Conservation (phyloP, 495 filamentous ascomycete genomes). For the Hypomontagnella submonticulosa region DNA sequence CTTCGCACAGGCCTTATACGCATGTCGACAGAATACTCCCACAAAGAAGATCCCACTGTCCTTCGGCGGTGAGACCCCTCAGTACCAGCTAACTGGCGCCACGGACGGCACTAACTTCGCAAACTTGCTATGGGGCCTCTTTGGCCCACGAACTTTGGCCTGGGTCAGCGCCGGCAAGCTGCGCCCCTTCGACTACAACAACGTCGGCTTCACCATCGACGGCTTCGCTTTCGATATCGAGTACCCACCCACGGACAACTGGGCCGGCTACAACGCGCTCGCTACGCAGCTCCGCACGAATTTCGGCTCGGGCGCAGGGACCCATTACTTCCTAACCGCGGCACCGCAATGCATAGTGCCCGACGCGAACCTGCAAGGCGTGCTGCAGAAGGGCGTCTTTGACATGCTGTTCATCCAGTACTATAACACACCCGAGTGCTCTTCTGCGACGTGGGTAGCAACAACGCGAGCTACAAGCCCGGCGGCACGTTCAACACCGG, state of each 20-base stretch:
- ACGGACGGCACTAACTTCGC: conserved; percentile 68
- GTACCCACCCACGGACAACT: conserved; percentile 48
- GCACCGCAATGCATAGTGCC: conserved; percentile 70
- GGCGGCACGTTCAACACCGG: conserved; percentile 33
- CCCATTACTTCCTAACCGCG: conserved; percentile 51
- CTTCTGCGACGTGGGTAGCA: conserved; percentile 58
- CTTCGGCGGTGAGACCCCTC: conserved; percentile 68
- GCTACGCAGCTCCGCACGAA: conserved; percentile 48
- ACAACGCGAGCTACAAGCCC: conserved; percentile 47
- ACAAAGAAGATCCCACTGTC: conserved; percentile 74
- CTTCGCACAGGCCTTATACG: conserved; percentile 60
- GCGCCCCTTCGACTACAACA: conserved; percentile 59
- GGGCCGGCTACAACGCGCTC: conserved; percentile 48
- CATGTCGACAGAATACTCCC: conserved; percentile 52
- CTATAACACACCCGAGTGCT: conserved; percentile 72
- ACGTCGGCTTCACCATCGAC: conserved; percentile 57
- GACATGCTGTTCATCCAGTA: conserved; percentile 77
- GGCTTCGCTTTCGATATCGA: conserved; percentile 72
- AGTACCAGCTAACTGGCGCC: conserved; percentile 48
- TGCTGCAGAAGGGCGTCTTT: conserved; percentile 63
- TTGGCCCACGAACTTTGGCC: conserved; percentile 61
- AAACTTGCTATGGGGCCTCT: conserved; percentile 71
- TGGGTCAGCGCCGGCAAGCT: conserved; percentile 52
- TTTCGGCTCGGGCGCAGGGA: conserved; percentile 19
- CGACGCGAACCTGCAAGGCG: conserved; percentile 60